phyloP scores from a whole-genome alignment of 257 asterid species.

The Euphrasia confusa region DNA sequence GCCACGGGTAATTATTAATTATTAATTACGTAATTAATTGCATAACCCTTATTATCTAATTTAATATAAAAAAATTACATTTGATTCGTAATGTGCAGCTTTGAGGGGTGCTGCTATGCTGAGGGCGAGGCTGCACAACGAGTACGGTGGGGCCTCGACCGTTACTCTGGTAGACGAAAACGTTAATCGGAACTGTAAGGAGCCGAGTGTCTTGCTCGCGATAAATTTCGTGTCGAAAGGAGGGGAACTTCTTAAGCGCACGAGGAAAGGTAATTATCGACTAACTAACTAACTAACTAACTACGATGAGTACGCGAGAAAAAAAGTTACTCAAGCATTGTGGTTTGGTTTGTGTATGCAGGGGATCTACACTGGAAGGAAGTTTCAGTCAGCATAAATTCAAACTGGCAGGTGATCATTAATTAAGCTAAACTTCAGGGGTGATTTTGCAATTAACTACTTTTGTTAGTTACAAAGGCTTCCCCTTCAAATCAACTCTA shows the following conservation, averaged over 20 bases:
- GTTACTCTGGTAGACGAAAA: conserved; percentile 45
- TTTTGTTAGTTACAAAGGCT: not conserved
- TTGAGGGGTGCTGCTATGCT: conserved; percentile 78
- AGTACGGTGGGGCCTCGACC: conserved; percentile 38
- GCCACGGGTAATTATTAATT: conserved; percentile 56
- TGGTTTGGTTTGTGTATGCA: conserved; percentile 28
- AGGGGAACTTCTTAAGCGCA: conserved; percentile 74
- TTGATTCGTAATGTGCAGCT: conserved; percentile 39
- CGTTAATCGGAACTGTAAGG: conserved; percentile 40
- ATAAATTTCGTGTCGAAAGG: conserved; percentile 58
- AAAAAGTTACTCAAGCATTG: not conserved
- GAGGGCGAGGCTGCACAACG: conserved; percentile 56
- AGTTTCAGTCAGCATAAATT: conserved; percentile 65
- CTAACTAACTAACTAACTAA: too few relatives aligned
- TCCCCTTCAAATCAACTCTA: not conserved
- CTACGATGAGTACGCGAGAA: too few relatives aligned
- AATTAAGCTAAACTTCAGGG: too few relatives aligned
- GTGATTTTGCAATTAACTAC: too few relatives aligned
- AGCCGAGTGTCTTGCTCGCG: conserved; percentile 40
- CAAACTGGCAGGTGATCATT: conserved; percentile 52
- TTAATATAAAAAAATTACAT: too few relatives aligned
- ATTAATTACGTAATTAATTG: too few relatives aligned
- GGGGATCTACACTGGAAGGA: conserved; percentile 92
- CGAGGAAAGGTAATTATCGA: conserved; percentile 63
- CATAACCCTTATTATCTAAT: too few relatives aligned